Evolutionary conservation across 441 rosid species (phyloP).

Genomic region (Theobroma grandiflorum): DNA sequence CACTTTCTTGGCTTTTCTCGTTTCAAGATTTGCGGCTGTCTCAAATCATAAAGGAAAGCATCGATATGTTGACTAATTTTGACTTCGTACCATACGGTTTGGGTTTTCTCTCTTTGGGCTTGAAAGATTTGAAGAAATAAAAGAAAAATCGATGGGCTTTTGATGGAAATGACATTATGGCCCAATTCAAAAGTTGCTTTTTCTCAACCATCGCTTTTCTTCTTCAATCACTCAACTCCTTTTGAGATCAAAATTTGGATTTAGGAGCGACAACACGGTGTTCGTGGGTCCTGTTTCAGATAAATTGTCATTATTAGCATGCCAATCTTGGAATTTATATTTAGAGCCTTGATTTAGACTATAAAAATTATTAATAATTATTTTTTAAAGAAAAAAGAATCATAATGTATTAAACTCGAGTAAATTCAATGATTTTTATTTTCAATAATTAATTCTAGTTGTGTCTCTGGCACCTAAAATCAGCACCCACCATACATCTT

Average conservation of each 20-base stretch:
- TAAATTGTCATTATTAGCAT: background rate
- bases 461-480: too few species aligned
- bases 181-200: background rate
- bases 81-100: background rate
- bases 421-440: too few species aligned
- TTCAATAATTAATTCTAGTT: too few species aligned
- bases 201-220: background rate
- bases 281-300: background rate
- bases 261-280: background rate
- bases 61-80: background rate
- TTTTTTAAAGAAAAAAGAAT: too few species aligned
- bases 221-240: background rate
- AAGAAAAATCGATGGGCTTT: background rate
- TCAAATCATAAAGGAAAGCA: background rate
- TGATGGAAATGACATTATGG: background rate
- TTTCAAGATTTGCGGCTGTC: conserved; percentile 12
- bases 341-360: background rate
- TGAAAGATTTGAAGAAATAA: background rate
- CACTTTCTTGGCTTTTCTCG: background rate
- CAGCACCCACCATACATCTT: background rate
- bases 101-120: background rate
- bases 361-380: too few species aligned
- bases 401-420: too few species aligned
- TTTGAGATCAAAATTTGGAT: background rate
- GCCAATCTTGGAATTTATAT: background rate